A percentile compares a stretch with the other conserved stretches of the same genome.
phyloP scores from a whole-genome alignment of 2,329 filamentous ascomycete species.

The Fusarium pseudograminearum region DNA sequence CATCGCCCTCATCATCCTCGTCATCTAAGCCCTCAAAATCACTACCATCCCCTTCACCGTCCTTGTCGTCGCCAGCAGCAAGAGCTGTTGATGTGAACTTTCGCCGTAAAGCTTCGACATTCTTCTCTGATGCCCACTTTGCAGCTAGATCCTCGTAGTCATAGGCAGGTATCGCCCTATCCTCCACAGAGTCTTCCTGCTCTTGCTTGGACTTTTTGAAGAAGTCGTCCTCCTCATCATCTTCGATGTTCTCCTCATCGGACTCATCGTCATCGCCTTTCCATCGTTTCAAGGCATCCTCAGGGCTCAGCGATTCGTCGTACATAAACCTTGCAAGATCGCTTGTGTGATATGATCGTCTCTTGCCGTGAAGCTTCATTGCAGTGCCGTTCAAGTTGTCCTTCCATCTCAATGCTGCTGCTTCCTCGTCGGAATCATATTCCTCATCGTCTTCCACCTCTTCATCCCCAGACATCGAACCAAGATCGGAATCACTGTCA shows the following conservation, averaged over 20 bases:
- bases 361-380: conserved; percentile 75
- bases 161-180: conserved; percentile 81
- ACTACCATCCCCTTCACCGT: conserved; percentile 57
- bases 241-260: conserved; percentile 69
- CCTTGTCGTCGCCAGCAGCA: conserved; percentile 49
- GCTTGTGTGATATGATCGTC: conserved; percentile 78
- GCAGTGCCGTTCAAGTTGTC: conserved; percentile 84
- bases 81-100: conserved; percentile 81
- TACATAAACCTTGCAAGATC: conserved; percentile 93
- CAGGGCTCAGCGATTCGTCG: conserved; percentile 79
- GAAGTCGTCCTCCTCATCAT: conserved; percentile 69
- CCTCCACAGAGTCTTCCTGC: conserved; percentile 80
- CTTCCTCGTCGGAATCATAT: conserved; percentile 73
- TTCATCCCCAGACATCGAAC: conserved; percentile 76
- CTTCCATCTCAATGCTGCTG: conserved; percentile 86
- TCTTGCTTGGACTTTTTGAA: conserved; percentile 74
- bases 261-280: conserved; percentile 71
- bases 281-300: conserved; percentile 84
- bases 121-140: conserved; percentile 86
- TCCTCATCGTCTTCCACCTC: conserved; percentile 65
- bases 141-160: conserved; percentile 84
- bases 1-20: conserved; percentile 64
- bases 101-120: conserved; percentile 77
- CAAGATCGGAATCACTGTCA: conserved; percentile 96
- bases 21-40: conserved; percentile 68